Evolutionary conservation across 305 asterid genomes (phyloP).

Genomic region (Fraxinus dipetala): DNA sequence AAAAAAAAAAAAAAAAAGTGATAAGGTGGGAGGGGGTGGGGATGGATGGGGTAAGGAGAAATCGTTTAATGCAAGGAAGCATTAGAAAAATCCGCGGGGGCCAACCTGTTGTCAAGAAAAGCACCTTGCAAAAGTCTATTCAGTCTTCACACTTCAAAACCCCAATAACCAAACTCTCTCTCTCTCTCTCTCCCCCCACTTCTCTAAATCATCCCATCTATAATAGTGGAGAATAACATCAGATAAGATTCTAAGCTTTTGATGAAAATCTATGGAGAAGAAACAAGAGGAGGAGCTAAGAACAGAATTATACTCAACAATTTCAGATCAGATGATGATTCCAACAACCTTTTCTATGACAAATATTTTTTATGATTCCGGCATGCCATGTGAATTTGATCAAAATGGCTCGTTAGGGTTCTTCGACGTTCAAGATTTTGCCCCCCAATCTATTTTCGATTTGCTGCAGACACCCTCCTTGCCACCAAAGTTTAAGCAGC

Average conservation of each 20-base stretch:
- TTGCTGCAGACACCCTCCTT: constrained; percentile 24
- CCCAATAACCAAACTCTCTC: neutral
- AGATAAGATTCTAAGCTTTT: constrained; percentile 32
- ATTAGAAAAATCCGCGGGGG: neutral
- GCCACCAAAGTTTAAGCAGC: neutral
- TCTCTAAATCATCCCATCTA: neutral
- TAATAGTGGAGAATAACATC: neutral
- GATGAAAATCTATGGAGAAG: constrained; percentile 30
- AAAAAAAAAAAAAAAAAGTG: no score
- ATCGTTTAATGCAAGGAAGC: neutral
- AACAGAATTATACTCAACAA: constrained; percentile 2
- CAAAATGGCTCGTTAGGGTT: constrained; percentile 18
- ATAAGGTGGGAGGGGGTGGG: neutral
- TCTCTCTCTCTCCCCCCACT: neutral
- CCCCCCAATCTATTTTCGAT: constrained; percentile 25
- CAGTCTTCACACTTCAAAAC: constrained; percentile 20
- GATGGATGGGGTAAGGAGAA: neutral
- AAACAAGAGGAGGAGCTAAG: constrained; percentile 9
- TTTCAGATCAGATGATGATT: constrained; percentile 37
- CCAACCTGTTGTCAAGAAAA: constrained; percentile 15
- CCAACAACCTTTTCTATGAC: constrained; percentile 23
- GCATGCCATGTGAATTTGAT: constrained; percentile 14
- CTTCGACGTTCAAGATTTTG: constrained; percentile 27
- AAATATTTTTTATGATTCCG: constrained; percentile 16
- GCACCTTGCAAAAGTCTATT: constrained; percentile 8